Evolutionary conservation across 306 rosid genomes (phyloP), one percentile per base, ranked within the genome.

Genomic region (Glycine latifolia): DNA sequence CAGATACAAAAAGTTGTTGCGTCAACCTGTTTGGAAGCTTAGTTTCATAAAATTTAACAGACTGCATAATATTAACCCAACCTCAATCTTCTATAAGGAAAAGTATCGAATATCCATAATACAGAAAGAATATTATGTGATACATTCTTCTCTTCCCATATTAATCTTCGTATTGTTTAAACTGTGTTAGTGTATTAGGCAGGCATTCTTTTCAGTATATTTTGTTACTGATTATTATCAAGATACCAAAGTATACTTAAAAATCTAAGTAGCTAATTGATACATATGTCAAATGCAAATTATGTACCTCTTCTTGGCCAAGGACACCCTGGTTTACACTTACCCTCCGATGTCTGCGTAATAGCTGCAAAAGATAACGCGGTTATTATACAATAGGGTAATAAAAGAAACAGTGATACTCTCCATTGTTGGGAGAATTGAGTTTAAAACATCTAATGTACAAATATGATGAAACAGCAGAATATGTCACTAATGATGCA

Each of bases 261-360:
- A 56, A 43, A 44, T 48, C 54, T 78, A 65, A 67, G 73, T 10
- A 14, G 56, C 50, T 76, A 43, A 72, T 44, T 16, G 59, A 56
- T 60, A 71, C 48, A n/a, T 12, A 60, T 44, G 41, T 81, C 68
- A 78, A 50, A 73, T 58, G 76, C 33, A 73, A 65, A 78, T 48
- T 82, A 71, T 62, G 62, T 89, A 95, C 98, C 98, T 95, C 98
- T 87, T 95, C 98, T 74, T 89, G 88, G 72, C 91, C 95, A 85
- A 95, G 90, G 89, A 88, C 85, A 54, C 90, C 94, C 75, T 77
- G 83, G 74, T 84, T 87, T 74, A 90, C 89, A 81, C 89, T 91
- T 77, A 89, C 82, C 88, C 97, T 86, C 60, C 97, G 91, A 84
- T 90, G 94, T 83, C 97, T 88, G 61, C 97, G 94, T 67, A 95